These are phyloP conservation scores for Trichoderma cornu-damae DNA, from an alignment of 2,329 filamentous ascomycete genomes.

Conservation along the genomic window DNA sequence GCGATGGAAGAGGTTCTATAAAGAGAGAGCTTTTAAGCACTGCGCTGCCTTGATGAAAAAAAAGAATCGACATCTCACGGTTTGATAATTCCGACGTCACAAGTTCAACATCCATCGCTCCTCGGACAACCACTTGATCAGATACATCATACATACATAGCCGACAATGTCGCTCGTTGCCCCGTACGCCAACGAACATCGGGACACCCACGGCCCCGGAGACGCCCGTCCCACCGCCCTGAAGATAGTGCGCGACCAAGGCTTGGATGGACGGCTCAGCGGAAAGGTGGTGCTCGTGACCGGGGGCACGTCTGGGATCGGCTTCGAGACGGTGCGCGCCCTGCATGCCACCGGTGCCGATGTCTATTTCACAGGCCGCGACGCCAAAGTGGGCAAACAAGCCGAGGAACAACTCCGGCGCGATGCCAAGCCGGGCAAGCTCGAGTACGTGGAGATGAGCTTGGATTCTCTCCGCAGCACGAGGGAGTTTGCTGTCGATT, in stretches of 20 bases:
- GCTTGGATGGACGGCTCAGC: slow-evolving; percentile 28
- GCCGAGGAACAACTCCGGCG: slow-evolving; percentile 24
- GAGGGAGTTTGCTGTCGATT: slow-evolving; percentile 23
- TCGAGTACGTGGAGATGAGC: slow-evolving; percentile 34
- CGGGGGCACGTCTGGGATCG: slow-evolving; percentile 40
- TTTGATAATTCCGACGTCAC: no score
- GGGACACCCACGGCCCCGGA: slow-evolving; percentile 21
- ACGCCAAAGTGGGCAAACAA: slow-evolving; percentile 28
- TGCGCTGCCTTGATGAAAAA: not conserved
- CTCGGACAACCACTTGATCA: no score
- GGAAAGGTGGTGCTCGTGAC: slow-evolving; percentile 40
- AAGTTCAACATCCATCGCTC: no score
- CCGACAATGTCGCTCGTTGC: not conserved
- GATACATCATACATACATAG: not conserved
- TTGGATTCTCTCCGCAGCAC: slow-evolving; percentile 31
- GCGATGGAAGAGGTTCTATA: not conserved
- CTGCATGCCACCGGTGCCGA: slow-evolving; percentile 40
- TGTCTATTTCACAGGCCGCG: slow-evolving; percentile 40
- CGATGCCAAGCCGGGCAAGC: slow-evolving; percentile 20
- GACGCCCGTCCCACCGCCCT: slow-evolving; percentile 36
- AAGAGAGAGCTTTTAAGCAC: not conserved
- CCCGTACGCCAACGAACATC: slow-evolving; percentile 2
- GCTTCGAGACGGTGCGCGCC: slow-evolving; percentile 40
- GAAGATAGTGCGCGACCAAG: slow-evolving; percentile 32
- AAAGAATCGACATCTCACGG: no score